Evolutionary conservation across 2,329 filamentous ascomycete genomes (phyloP), one percentile per base, ranked within the genome.

Genomic region (Fusarium cicatricum): DNA sequence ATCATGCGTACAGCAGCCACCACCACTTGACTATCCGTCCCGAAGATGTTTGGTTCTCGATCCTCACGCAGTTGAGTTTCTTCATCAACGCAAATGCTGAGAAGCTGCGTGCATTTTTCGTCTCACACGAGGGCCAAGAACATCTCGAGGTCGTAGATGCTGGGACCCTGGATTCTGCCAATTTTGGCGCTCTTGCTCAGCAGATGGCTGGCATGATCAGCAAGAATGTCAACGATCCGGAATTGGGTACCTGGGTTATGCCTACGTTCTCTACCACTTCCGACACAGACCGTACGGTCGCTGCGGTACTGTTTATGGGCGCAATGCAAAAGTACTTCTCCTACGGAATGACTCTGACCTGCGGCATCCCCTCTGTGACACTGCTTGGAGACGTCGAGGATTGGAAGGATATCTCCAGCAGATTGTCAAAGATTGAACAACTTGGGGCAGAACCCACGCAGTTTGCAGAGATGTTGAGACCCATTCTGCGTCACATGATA

Each of bases 31-130:
- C 65, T 2, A 68, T 84, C 39, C 77, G 81, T 1, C 81, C 82
- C 0, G 81, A 85, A 23, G 82, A 85, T 52, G 64, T 84, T 14
- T 85, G 81, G 82, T 73, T 82, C 38, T 70, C 80, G 6, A 82
- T 84, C 55, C 63, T 84, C 1, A 71, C 74, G 0, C 81, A 85
- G 55, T 59, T 83, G 2, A 77, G 72, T 60, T 70, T 76, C 49
- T 81, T 74, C 57, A 70, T 84, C 62, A 81, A 82, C 43, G 72
- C 66, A 2, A 70, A 83, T 54, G 72, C 78, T 4, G 77, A 82
- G 56, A 67, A 77, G n/a, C 67, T 83, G 6, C 72, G 78, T 11
- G 17, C n/a, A 15, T 33, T 47, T n/a, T 56, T 52, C 1, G 48
- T 52, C 2, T 28, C 28, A 2, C 48, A 56, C n/a, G 17, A 53